Conservation (phyloP, 345 rosid species). For the Pugionium dolabratum region DNA sequence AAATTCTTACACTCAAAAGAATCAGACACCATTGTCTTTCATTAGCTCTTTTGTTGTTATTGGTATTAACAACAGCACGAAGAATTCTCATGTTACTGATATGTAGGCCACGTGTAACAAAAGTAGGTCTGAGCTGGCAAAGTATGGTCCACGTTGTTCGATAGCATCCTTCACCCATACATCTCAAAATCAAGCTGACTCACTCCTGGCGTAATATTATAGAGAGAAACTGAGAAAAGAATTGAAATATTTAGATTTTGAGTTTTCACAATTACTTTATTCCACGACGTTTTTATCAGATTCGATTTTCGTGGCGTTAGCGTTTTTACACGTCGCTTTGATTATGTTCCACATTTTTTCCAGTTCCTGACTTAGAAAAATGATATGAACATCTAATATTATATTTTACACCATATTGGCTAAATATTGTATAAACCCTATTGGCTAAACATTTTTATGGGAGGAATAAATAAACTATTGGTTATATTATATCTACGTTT, state of each 20-base stretch:
- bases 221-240: background rate
- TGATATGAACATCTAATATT: too few species aligned
- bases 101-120: constrained; percentile 17
- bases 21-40: background rate
- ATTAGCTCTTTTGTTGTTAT: background rate
- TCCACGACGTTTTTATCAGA: too few species aligned
- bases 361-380: too few species aligned
- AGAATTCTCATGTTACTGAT: constrained; percentile 7
- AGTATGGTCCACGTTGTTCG: constrained; percentile 12
- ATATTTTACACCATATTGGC: too few species aligned
- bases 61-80: background rate
- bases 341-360: too few species aligned
- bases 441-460: too few species aligned
- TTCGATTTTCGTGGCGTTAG: too few species aligned
- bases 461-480: too few species aligned
- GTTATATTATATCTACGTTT: too few species aligned
- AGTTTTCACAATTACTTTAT: background rate
- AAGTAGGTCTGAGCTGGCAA: constrained; percentile 7
- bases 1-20: too few species aligned
- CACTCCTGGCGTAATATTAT: background rate
- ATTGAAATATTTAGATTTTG: constrained; percentile 7
- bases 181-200: constrained; percentile 22
- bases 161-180: constrained; percentile 26
- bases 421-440: too few species aligned
- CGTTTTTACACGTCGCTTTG: too few species aligned